Percentiles rank a stretch among this genome's conserved stretches.
These are phyloP conservation scores for Setaria viridis DNA, from an alignment of 202 grass and related monocot species.

Conservation along the genomic window DNA sequence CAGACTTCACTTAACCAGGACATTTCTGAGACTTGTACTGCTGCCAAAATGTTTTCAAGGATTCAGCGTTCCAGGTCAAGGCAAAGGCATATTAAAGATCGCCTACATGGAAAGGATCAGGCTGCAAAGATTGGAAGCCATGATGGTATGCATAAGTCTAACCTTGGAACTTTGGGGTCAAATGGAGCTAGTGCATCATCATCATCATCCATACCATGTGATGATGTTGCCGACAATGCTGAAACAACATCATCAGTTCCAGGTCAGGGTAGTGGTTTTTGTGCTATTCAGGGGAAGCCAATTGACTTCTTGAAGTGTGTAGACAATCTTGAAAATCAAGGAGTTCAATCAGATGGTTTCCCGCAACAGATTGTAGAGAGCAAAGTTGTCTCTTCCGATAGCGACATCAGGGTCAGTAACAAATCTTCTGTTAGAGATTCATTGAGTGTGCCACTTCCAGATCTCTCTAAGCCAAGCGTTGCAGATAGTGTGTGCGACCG, in stretches of 20 bases:
- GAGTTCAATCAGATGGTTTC: constrained; percentile 38
- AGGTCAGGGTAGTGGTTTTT: constrained; percentile 34
- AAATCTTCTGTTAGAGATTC: constrained; percentile 38
- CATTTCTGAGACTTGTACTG: constrained; percentile 43
- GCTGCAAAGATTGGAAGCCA: constrained; percentile 26
- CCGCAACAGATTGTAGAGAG: constrained; percentile 11
- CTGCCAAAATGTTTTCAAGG: constrained; percentile 51
- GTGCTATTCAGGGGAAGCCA: constrained; percentile 33
- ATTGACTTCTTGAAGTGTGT: constrained; percentile 34
- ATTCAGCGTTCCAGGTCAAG: constrained; percentile 79
- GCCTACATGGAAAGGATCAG: constrained; percentile 38
- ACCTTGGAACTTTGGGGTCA: neutral
- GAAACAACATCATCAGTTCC: constrained; percentile 9
- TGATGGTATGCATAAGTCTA: constrained; percentile 36
- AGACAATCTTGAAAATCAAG: constrained; percentile 34
- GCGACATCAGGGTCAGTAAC: neutral
- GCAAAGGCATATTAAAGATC: constrained; percentile 57
- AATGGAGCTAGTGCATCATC: constrained; percentile 16
- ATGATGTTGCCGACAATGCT: constrained; percentile 35
- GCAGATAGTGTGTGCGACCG: constrained; percentile 19
- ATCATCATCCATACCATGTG: constrained; percentile 36
- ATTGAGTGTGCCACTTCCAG: constrained; percentile 5
- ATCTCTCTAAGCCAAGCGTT: constrained; percentile 21
- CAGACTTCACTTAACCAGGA: constrained; percentile 45
- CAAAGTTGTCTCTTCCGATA: constrained; percentile 27